phyloP scores from a whole-genome alignment of 2,329 filamentous ascomycete genomes.

The Pestalotiopsis fici region DNA sequence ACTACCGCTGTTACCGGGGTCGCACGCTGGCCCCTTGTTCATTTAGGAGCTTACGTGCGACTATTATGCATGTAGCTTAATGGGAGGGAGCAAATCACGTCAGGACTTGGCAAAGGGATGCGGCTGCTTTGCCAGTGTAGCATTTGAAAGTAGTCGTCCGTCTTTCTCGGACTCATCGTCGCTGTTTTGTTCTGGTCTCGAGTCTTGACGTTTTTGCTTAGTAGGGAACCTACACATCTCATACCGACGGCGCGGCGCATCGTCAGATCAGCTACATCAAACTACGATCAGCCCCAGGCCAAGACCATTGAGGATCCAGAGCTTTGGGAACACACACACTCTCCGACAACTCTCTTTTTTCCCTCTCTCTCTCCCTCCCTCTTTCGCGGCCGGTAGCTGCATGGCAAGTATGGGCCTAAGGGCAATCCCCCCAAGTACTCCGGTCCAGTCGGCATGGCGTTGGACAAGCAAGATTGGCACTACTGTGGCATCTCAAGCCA shows the following conservation, averaged over 20 bases:
- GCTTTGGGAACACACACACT: neutral
- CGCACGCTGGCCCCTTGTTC: neutral
- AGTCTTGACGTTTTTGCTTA: neutral
- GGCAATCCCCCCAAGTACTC: slow-evolving; percentile 11
- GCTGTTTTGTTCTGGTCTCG: neutral
- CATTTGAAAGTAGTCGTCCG: neutral
- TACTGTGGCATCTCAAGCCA: slow-evolving; percentile 2
- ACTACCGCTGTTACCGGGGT: neutral
- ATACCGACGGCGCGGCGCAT: neutral
- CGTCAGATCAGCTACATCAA: neutral
- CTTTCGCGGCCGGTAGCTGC: slow-evolving; percentile 21
- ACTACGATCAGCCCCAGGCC: neutral
- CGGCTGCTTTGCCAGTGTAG: neutral
- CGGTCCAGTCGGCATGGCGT: slow-evolving; percentile 5
- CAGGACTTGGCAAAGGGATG: neutral
- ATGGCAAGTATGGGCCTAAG: slow-evolving; percentile 10
- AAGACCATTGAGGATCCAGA: neutral
- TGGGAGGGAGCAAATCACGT: neutral
- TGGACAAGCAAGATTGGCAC: neutral
- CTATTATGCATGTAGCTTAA: neutral
- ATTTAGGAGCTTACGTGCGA: neutral
- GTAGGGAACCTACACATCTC: neutral
- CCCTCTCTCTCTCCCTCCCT: no score
- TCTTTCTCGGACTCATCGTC: neutral
- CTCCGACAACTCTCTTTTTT: no score